phyloP scores from a whole-genome alignment of 768 basidiomycete species.

The Chalciporus chontae region DNA sequence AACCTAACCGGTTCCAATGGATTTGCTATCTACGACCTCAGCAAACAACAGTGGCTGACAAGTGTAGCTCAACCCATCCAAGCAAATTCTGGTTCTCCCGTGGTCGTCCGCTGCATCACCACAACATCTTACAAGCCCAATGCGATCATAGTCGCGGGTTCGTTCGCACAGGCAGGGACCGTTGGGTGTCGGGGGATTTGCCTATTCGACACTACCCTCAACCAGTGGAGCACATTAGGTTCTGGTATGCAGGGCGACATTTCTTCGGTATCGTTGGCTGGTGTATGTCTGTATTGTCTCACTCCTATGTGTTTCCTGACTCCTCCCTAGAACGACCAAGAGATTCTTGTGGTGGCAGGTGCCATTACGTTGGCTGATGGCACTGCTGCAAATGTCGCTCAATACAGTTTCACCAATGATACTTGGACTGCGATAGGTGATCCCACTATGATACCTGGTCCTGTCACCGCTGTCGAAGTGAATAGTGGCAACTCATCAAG shows the following conservation, averaged over 20 bases:
- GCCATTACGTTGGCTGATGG: constrained; percentile 66
- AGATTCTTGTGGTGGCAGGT: constrained; percentile 76
- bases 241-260: constrained; percentile 80
- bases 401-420: constrained; percentile 65
- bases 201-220: constrained; percentile 58
- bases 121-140: constrained; percentile 56
- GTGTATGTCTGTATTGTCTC: constrained; percentile 45
- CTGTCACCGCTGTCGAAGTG: constrained; percentile 84
- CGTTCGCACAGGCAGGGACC: constrained; percentile 76
- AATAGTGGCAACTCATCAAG: constrained; percentile 78
- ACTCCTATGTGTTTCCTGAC: constrained; percentile 6
- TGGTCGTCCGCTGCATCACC: constrained; percentile 71
- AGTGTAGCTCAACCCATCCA: constrained; percentile 58
- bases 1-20: constrained; percentile 59
- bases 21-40: constrained; percentile 79
- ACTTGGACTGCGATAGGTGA: constrained; percentile 73
- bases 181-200: constrained; percentile 77
- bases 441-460: constrained; percentile 70
- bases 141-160: constrained; percentile 80
- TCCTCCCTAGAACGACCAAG: constrained; percentile 51
- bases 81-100: constrained; percentile 46
- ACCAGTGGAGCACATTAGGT: constrained; percentile 80
- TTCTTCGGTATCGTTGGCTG: constrained; percentile 73
- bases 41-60: constrained; percentile 57
- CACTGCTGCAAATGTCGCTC: constrained; percentile 66